Base-by-base conservation (phyloP, 1,139 yeast species). In the Kluyveromyces marxianus region DNA sequence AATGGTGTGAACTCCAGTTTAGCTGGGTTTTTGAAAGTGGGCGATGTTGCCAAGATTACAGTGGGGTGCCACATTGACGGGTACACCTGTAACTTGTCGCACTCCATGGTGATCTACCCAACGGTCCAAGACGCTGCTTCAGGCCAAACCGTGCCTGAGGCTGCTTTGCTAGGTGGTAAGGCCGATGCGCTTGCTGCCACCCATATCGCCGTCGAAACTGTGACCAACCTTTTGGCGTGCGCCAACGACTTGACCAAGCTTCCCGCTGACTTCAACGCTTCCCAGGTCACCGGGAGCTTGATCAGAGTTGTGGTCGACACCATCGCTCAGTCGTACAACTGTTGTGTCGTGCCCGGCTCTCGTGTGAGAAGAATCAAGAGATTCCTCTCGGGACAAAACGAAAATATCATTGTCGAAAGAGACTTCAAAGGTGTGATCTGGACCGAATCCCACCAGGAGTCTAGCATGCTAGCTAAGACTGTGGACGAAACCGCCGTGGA, bases 41-140 rank as follows among this genome's bases (percentile, higher is more conserved):
- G 97, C 44, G 97, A 92, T 63, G 72, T 90, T 43, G 88, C 86
- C 37, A 89, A 92, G 49, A 76, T 92, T 48, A 72, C 84, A 25
- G 72, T 89, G 35, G 97, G 97, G 41, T 90, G 85, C 49, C 97
- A 92, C 54, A 79, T 92, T 56, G 98, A 92, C 65, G 98, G 98
- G 43, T 92, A 90, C 69, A 85, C 97, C 21, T 83, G 96, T 3
- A 79, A 81, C 60, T 81, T 79, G 5, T 79, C 95, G 30, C 98
- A 92, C 65, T 89, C 97, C 3, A 64, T 88, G 50, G 95, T 89
- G 35, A 81, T 90, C 47, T 83, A 79, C 56, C 94, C 92, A 48
- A 80, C 76, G 50, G 83, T 79, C 48, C 69, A 60, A 41, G 52
- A 49, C 35, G 45, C 57, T 21, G 56, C 56, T 37, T 65, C 64